Evolutionary conservation across 192 early-diverging fungal genomes (phyloP), one percentile per base, ranked within the genome.

Genomic region (Coemansia sp.): DNA sequence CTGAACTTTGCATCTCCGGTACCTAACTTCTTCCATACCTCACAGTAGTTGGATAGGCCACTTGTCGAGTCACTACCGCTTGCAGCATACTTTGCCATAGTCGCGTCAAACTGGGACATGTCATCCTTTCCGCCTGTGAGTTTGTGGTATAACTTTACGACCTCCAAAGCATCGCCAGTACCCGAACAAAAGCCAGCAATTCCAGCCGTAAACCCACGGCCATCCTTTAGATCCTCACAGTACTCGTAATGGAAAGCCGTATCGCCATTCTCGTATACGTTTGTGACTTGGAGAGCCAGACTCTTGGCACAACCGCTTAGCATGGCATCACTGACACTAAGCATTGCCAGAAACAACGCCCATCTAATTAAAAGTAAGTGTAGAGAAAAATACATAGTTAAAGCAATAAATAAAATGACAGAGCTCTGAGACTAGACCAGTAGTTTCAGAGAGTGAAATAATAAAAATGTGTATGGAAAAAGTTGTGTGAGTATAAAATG

Each of bases 21-120:
- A 39, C 73, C 84, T 8, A 80, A 62, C 30, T 66, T 72, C 39
- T 62, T 52, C 85, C 85, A 88, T 0, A 78, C 76, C 6, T 44
- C 61, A 32, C 85, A 88, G 65, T 82, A 88, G 52, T 82, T 69
- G 26, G 70, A n/a, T 43, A 86, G 63, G 0, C 85, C 87, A 3
- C 9, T 28, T 3, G 73, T 76, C 1, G 82, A 82, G 28, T 63
- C 67, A 52, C 61, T 72, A 7, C 39, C 59, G 13, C 21, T 39
- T 0, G 62, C 63, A 0, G 73, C 66, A 30, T 57, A 66, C 62
- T 69, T 84, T 76, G 43, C n/a, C 30, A 73, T 55, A 10, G 59
- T 28, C 2, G 38, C 37, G 30, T 71, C 63, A 67, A 80, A 81
- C 19, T 74, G 63, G 14, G 49, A 65, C 40, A 86, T 85, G 21